Base-by-base conservation (phyloP, 768 basidiomycete genomes). In the Pilatotrama ljubarskyi region DNA sequence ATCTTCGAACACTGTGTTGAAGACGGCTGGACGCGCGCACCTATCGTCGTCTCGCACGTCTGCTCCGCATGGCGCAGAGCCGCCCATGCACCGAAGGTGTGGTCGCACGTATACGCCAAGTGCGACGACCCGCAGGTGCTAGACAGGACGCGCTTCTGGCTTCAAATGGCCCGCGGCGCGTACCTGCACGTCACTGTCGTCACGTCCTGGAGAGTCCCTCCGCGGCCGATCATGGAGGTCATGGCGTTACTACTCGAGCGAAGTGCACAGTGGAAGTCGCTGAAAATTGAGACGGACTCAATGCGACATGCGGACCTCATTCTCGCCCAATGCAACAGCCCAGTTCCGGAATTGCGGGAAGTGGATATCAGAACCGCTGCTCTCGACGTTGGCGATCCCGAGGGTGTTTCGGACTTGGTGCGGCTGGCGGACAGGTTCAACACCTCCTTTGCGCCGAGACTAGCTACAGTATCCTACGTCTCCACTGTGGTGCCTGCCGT, bases 1-100 rank as follows among this genome's bases (percentile, higher is more conserved):
- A 80, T 87, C 35, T 83, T 87, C 64, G 80, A 82, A 59, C 70
- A 75, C 38, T 83, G 82, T 68, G 77, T 79, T 4, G 71, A 70
- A 20, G 75, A 76, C 46, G 80, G 82, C 13, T 85, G 82, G 81
- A 79, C 79, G 25, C 76, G 78, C 25, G 82, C 80, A 18, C 85
- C 85, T 18, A 67, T 87, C 14, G 74, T 79, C 32, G 78, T 77
- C 41, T 86, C 84, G 10, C 82, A 84, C 47, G 83, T 86, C 41
- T 87, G 84, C 65, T 76, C 79, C 3, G 73, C 78, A 51, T 88
- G 86, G 86, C 77, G 84, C 55, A 77, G 74, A 63, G 84, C 83
- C 0, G 75, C 82, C 15, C 70, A 69, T 40, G 73, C 75, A 37
- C 83, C 84, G n/a, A 72, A 76, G 20, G 76, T 84, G 22, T 87